These are phyloP conservation scores for Chrysophaeum taylorii DNA, from an alignment of 352 stramenopile genomes.

Conservation along the genomic window DNA sequence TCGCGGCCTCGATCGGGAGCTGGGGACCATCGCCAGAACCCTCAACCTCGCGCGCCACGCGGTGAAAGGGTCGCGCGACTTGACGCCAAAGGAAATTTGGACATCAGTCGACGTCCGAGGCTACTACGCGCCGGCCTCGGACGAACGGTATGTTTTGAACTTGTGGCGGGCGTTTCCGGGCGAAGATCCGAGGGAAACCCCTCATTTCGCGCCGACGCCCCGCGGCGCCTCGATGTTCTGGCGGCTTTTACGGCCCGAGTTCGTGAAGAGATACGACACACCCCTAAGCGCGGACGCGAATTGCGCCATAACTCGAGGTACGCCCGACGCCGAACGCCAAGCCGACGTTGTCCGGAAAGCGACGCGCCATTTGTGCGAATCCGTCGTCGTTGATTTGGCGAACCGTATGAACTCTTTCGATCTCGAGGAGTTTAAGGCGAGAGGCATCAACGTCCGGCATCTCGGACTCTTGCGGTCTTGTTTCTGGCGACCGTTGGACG, in stretches of 20 bases:
- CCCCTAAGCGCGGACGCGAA: constrained; percentile 67
- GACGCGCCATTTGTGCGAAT: constrained; percentile 44
- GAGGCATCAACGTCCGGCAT: constrained; percentile 76
- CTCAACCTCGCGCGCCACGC: constrained; percentile 70
- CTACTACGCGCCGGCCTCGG: constrained; percentile 43
- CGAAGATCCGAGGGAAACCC: constrained; percentile 64
- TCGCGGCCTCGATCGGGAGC: constrained; percentile 58
- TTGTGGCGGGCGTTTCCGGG: constrained; percentile 69
- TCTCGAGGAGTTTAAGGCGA: constrained; percentile 60
- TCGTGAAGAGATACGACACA: constrained; percentile 43
- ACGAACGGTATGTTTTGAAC: no score
- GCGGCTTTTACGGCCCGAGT: constrained; percentile 69
- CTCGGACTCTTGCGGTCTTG: constrained; percentile 61
- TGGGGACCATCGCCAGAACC: constrained; percentile 45
- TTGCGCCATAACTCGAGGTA: constrained; percentile 65
- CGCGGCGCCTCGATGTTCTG: constrained; percentile 77
- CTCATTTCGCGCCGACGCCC: constrained; percentile 58
- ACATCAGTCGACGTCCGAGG: constrained; percentile 62
- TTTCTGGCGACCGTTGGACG: constrained; percentile 60
- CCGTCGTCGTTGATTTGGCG: background rate
- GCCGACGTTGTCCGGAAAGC: constrained; percentile 52
- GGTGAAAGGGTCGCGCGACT: constrained; percentile 65
- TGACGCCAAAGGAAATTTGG: constrained; percentile 57
- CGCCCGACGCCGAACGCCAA: constrained; percentile 67
- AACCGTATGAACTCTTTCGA: constrained; percentile 10